These are phyloP conservation scores for Leccinellum rugosiceps DNA, from an alignment of 768 basidiomycete species.

Conservation along the genomic window DNA sequence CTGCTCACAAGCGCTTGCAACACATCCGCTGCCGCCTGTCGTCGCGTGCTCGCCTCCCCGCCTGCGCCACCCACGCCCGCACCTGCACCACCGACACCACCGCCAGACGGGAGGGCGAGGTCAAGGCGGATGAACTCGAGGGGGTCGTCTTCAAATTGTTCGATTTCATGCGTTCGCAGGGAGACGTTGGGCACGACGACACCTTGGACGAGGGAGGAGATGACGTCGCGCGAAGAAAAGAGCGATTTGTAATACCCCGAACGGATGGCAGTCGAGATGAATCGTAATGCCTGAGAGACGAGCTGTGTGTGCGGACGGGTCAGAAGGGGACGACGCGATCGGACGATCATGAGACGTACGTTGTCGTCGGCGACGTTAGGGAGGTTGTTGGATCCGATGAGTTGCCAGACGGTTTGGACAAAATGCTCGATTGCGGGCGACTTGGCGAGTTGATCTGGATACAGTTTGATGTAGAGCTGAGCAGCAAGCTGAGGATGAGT, in stretches of 20 bases:
- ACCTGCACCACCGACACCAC: conserved; percentile 36
- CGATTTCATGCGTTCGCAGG: conserved; percentile 84
- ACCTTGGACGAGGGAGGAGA: conserved; percentile 79
- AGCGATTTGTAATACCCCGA: conserved; percentile 77
- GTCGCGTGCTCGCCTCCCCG: conserved; percentile 76
- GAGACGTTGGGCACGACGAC: conserved; percentile 93
- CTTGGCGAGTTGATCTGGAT: conserved; percentile 70
- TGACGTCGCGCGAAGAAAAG: conserved; percentile 79
- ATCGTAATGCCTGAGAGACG: conserved; percentile 86
- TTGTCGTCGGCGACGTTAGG: conserved; percentile 72
- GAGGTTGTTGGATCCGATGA: conserved; percentile 66
- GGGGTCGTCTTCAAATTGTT: conserved; percentile 97
- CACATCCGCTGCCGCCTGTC: conserved; percentile 95
- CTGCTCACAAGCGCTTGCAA: conserved; percentile 82
- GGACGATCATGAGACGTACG: conserved; percentile 39
- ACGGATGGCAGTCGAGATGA: conserved; percentile 90
- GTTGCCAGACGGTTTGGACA: conserved; percentile 87
- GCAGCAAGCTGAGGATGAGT: neutral
- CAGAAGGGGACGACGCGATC: neutral
- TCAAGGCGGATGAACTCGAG: conserved; percentile 92
- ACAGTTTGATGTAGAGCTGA: conserved; percentile 78
- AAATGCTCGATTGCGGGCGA: conserved; percentile 65
- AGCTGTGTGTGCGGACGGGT: conserved; percentile 43
- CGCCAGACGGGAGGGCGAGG: conserved; percentile 57
- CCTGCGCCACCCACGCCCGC: conserved; percentile 35